A percentile compares a stretch with the other conserved stretches of the same genome.
phyloP scores from a whole-genome alignment of 1,284 basidiomycete species.

The Melampsora larici-populina region DNA sequence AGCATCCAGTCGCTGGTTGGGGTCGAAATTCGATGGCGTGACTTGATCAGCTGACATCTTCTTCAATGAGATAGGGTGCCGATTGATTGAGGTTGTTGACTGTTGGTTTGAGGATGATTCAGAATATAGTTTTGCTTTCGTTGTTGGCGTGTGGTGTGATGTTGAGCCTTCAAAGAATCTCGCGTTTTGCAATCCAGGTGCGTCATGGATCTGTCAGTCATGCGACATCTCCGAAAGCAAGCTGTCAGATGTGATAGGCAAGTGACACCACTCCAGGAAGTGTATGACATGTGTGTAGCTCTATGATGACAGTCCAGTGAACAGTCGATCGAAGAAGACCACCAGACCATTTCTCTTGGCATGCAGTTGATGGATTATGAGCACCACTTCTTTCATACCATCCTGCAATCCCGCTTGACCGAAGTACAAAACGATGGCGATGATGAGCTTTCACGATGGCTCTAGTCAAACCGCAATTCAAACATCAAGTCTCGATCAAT shows the following conservation, averaged over 20 bases:
- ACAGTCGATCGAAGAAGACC: too few species aligned
- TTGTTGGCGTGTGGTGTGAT: not conserved
- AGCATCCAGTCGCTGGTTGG: constrained; percentile 23
- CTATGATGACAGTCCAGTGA: too few species aligned
- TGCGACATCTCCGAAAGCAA: not conserved
- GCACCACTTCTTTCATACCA: too few species aligned
- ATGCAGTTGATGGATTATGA: not conserved
- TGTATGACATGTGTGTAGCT: too few species aligned
- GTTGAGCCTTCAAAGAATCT: not conserved
- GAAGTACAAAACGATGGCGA: not conserved
- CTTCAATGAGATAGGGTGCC: not conserved
- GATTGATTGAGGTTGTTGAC: not conserved
- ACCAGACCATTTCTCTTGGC: too few species aligned
- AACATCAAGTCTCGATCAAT: constrained; percentile 36
- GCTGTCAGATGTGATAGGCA: too few species aligned
- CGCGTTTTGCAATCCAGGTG: not conserved
- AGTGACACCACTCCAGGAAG: too few species aligned
- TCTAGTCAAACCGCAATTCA: not conserved
- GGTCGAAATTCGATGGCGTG: constrained; percentile 1
- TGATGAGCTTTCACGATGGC: not conserved
- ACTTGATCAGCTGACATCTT: not conserved
- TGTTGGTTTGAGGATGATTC: not conserved
- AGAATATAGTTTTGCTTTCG: not conserved
- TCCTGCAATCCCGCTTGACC: too few species aligned
- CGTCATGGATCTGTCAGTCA: not conserved